Conservation (phyloP, 768 basidiomycete genomes). For the Suillus luteus region DNA sequence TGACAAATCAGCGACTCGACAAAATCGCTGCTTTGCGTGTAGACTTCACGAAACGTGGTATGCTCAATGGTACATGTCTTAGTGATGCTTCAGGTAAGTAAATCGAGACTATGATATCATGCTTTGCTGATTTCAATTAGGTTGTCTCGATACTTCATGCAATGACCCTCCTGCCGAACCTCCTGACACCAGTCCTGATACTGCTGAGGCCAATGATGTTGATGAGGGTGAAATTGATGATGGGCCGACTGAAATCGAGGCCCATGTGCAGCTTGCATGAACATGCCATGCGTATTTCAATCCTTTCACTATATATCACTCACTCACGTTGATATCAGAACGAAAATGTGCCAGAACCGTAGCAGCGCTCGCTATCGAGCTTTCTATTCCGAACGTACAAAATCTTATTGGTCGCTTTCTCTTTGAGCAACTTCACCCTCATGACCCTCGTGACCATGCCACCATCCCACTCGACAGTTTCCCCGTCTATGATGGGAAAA, state of each 20-base stretch:
- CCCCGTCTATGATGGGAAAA: neutral
- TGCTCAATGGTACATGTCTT: no score
- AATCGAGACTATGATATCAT: no score
- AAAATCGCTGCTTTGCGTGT: no score
- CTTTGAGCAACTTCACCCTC: neutral
- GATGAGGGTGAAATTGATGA: neutral
- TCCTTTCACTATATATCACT: no score
- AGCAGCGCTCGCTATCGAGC: neutral
- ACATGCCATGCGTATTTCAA: neutral
- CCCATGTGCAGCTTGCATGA: neutral
- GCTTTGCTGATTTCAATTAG: neutral
- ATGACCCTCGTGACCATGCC: neutral
- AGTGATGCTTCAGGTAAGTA: no score
- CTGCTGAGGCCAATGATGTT: conserved; percentile 19
- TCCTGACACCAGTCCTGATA: no score
- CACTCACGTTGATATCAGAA: neutral
- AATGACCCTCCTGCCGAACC: no score
- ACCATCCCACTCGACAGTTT: neutral
- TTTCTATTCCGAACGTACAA: neutral
- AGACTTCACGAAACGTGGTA: no score
- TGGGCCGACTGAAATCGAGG: neutral
- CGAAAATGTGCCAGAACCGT: neutral
- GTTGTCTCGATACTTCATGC: no score
- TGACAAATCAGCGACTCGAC: no score
- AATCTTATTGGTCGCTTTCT: neutral